Conservation (phyloP, 78 protist species). For the Guillardia theta region DNA sequence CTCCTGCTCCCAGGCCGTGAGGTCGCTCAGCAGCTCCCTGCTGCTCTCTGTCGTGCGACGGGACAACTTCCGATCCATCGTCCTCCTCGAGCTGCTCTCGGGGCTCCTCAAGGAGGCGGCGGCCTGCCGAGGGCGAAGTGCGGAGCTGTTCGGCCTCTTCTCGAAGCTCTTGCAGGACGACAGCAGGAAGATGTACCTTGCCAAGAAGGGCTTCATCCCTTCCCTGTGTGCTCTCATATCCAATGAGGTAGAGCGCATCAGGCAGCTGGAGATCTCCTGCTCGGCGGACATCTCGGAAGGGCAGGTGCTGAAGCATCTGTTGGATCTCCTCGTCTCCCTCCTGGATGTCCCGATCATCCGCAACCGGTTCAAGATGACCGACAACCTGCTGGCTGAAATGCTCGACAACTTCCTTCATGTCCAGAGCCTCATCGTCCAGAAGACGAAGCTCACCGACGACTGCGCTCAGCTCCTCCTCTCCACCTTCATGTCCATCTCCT, state of each 20-base stretch:
- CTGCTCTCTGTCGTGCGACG: background rate
- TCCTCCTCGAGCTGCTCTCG: constrained; percentile 59
- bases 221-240: background rate
- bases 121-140: constrained; percentile 40
- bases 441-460: constrained; percentile 75
- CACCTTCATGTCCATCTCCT: background rate
- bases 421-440: constrained; percentile 74
- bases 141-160: constrained; percentile 51
- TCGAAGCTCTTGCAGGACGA: background rate
- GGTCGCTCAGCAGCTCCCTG: background rate
- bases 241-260: background rate
- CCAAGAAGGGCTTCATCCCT: background rate
- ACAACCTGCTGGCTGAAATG: background rate
- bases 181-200: background rate
- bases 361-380: constrained; percentile 18
- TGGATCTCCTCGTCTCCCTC: background rate
- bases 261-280: background rate
- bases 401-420: constrained; percentile 59
- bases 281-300: background rate
- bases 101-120: constrained; percentile 53
- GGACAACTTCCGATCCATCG: background rate
- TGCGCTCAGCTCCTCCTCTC: constrained; percentile 18
- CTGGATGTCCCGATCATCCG: background rate
- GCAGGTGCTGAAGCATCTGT: background rate
- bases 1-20: constrained; percentile 46